Evolutionary conservation across 805 yeast species (phyloP).

Genomic region (Lachancea quebecensis): DNA sequence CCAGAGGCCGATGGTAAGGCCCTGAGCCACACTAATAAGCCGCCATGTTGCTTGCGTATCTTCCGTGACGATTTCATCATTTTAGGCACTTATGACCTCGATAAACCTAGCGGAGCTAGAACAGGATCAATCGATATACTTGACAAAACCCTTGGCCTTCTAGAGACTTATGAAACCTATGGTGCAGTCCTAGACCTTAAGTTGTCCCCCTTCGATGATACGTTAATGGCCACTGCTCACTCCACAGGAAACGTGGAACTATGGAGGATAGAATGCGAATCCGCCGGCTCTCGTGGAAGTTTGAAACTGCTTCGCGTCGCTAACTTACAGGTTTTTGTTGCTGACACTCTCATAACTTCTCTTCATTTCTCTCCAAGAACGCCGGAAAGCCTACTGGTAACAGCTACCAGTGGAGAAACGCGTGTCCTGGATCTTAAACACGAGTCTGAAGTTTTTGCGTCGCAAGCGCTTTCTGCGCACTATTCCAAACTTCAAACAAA

Average conservation of each 20-base stretch:
- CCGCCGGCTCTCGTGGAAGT: slow-evolving; percentile 8
- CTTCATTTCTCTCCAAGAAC: slow-evolving; percentile 46
- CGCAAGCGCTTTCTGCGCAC: background rate
- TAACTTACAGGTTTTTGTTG: slow-evolving; percentile 43
- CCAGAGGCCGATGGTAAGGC: slow-evolving; percentile 14
- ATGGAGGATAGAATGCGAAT: slow-evolving; percentile 43
- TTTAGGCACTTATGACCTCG: slow-evolving; percentile 76
- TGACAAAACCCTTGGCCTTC: slow-evolving; percentile 17
- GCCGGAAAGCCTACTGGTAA: slow-evolving; percentile 39
- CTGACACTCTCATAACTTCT: slow-evolving; percentile 53
- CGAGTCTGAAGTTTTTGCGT: slow-evolving; percentile 2
- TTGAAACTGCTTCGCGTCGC: slow-evolving; percentile 19
- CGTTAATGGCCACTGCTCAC: slow-evolving; percentile 56
- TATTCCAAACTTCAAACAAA: slow-evolving; percentile 10
- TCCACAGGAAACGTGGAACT: slow-evolving; percentile 68
- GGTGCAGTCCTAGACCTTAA: slow-evolving; percentile 78
- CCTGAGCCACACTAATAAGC: slow-evolving; percentile 43
- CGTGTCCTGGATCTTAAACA: slow-evolving; percentile 24
- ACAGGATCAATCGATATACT: slow-evolving; percentile 55
- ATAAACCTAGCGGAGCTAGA: slow-evolving; percentile 49
- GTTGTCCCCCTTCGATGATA: slow-evolving; percentile 47
- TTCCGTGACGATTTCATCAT: slow-evolving; percentile 44
- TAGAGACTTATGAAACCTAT: slow-evolving; percentile 32
- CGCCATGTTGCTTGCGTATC: slow-evolving; percentile 77
- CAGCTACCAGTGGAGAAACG: slow-evolving; percentile 63